A percentile compares a stretch with the other conserved stretches of the same genome.
Conservation (phyloP, 768 basidiomycete species). For the Tricholoma sp. region DNA sequence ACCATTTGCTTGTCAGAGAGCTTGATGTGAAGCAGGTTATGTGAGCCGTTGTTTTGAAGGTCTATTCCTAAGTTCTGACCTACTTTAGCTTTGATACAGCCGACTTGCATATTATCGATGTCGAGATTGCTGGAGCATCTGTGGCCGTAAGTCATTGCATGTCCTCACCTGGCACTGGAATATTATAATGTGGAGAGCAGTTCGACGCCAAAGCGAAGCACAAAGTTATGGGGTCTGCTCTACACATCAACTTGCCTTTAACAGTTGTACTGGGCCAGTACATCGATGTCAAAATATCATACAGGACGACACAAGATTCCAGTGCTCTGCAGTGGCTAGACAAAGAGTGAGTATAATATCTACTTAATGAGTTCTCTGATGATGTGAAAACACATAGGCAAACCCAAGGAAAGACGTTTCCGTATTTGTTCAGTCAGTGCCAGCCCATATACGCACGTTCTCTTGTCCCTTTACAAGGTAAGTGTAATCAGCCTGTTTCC, state of each 20-base stretch:
- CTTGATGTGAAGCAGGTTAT: conserved; percentile 53
- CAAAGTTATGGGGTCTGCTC: conserved; percentile 71
- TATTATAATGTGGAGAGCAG: conserved; percentile 28
- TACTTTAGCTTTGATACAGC: conserved; percentile 64
- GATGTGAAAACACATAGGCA: conserved; percentile 39
- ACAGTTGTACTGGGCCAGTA: conserved; percentile 36
- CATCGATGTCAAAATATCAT: conserved; percentile 54
- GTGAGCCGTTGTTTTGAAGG: conserved; percentile 31
- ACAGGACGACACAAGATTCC: conserved; percentile 68
- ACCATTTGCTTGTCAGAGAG: conserved; percentile 52
- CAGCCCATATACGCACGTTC: conserved; percentile 88
- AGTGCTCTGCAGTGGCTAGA: conserved; percentile 87
- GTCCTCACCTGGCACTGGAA: not conserved
- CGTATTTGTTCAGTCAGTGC: conserved; percentile 89
- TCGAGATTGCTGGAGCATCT: conserved; percentile 45
- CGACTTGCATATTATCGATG: conserved; percentile 55
- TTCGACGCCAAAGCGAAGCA: conserved; percentile 53
- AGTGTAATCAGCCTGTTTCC: not conserved
- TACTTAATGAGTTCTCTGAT: not conserved
- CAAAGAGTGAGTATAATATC: conserved; percentile 50
- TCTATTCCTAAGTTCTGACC: not conserved
- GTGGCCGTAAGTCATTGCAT: conserved; percentile 36
- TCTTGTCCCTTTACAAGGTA: conserved; percentile 76
- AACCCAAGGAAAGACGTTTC: conserved; percentile 80
- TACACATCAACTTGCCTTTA: conserved; percentile 54